phyloP scores from a whole-genome alignment of 768 basidiomycete species.

The Clavulina sp. region DNA sequence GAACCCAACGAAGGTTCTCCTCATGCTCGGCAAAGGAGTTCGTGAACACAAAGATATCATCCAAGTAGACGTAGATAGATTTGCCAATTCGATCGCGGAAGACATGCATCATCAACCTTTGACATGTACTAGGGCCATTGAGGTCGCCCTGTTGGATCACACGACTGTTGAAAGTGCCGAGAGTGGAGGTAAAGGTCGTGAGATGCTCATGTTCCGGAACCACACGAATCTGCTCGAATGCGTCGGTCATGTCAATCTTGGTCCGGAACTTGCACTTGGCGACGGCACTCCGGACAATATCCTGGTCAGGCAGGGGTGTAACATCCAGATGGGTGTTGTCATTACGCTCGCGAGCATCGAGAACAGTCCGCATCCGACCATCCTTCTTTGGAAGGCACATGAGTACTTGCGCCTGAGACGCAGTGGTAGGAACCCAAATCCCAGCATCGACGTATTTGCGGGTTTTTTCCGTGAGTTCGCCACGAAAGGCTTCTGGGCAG shows the following conservation, averaged over 20 bases:
- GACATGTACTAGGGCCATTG: constrained; percentile 30
- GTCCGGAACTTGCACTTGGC: constrained; percentile 20
- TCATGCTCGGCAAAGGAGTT: constrained; percentile 24
- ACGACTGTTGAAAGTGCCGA: constrained; percentile 23
- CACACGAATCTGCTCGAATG: constrained; percentile 28
- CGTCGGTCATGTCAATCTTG: constrained; percentile 26
- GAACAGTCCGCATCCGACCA: constrained; percentile 19
- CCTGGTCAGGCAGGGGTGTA: constrained; percentile 27
- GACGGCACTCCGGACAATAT: constrained; percentile 23
- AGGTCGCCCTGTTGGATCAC: constrained; percentile 31
- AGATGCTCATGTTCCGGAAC: constrained; percentile 11
- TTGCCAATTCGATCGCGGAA: constrained; percentile 23
- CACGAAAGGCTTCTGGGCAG: constrained; percentile 20
- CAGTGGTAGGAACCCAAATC: constrained; percentile 20
- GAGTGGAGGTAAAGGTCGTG: constrained; percentile 19
- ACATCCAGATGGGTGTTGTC: constrained; percentile 26
- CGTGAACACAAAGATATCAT: constrained; percentile 28
- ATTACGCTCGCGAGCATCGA: constrained; percentile 23
- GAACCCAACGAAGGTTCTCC: constrained; percentile 19
- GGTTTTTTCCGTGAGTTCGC: constrained; percentile 20
- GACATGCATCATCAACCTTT: constrained; percentile 26
- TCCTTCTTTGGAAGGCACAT: constrained; percentile 14
- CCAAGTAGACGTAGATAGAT: constrained; percentile 28
- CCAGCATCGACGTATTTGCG: constrained; percentile 17
- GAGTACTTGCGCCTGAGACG: neutral